Conservation (phyloP, 306 rosid genomes). For the Pyrus betulifolia region DNA sequence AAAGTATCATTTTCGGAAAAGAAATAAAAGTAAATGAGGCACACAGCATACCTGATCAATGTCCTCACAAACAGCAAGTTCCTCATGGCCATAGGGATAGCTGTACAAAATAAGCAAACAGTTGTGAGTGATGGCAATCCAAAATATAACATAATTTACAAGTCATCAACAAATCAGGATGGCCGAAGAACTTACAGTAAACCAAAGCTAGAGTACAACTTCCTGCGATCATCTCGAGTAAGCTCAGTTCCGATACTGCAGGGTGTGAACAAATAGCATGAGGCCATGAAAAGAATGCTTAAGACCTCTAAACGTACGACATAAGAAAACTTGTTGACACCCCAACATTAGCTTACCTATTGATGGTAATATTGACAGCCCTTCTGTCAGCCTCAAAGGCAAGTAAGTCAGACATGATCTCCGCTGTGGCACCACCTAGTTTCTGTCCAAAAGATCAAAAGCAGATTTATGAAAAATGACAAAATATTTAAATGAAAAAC, state of each 20-base stretch:
- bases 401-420: conserved; percentile 96
- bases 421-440: conserved; percentile 96
- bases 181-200: conserved; percentile 61
- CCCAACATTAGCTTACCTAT: conserved; percentile 47
- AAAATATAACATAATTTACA: conserved; percentile 4
- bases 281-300: neutral
- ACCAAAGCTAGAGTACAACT: conserved; percentile 88
- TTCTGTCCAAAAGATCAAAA: conserved; percentile 45
- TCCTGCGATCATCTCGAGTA: conserved; percentile 90
- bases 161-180: neutral
- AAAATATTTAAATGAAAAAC: neutral
- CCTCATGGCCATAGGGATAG: conserved; percentile 94
- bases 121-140: conserved; percentile 11
- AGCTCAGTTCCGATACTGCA: conserved; percentile 97
- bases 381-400: conserved; percentile 98
- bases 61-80: conserved; percentile 90
- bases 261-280: conserved; percentile 6
- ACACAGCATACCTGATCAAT: conserved; percentile 72
- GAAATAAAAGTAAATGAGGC: conserved; percentile 7
- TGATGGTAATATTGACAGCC: conserved; percentile 91
- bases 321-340: neutral
- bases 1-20: neutral
- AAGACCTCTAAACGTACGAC: neutral
- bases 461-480: conserved; percentile 18
- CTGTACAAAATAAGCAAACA: conserved; percentile 34